Base-by-base conservation (phyloP, 306 rosid genomes). In the Trifolium subterraneum region DNA sequence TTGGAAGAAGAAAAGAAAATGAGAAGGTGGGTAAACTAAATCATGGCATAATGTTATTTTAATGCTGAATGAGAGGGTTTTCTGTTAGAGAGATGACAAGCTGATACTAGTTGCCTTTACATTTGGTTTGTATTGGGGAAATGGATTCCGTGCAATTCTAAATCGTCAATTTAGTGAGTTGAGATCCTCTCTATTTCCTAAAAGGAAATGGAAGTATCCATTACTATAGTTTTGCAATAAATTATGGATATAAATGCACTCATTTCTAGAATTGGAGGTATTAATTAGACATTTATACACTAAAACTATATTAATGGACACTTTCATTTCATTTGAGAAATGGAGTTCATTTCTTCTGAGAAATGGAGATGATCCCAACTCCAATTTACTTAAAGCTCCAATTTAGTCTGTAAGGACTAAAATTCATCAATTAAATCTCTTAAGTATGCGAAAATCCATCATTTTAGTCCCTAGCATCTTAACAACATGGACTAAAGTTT, bases 41-140 rank as follows among this genome's bases (percentile, higher is more conserved):
- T 48, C 23, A 2, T 56, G 23, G 18, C 15, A 25, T 35, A 68
- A 7, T 29, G 44, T 55, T 50, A 45, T 15, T 63, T 54, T 8
- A 35, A 2, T 48, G 76, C 14, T 33, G 68, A 78, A 41, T 52
- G 50, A 11, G 27, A 4, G 8, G 64, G 61, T 72, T 44, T 77
- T 45, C 20, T 20, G 51, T 61, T 67, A 39, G 23, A 56, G 22
- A 55, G 14, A 38, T 75, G 13, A 58, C 27, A 38, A 36, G 22
- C 6, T 72, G 12, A 22, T 29, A 29, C 10, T 10, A 35, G 52
- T 52, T 35, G 23, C 70, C 51, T 54, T 54, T 15, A 56, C 4
- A 63, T 76, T 35, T 23, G 27, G 18, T 59, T 69, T 42, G 13
- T 47, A 41, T n/a, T 29, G 35, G 50, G 50, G 27, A 38, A 64